Evolutionary conservation across 2,329 filamentous ascomycete genomes (phyloP).

Genomic region (Thermoascus crustaceus): DNA sequence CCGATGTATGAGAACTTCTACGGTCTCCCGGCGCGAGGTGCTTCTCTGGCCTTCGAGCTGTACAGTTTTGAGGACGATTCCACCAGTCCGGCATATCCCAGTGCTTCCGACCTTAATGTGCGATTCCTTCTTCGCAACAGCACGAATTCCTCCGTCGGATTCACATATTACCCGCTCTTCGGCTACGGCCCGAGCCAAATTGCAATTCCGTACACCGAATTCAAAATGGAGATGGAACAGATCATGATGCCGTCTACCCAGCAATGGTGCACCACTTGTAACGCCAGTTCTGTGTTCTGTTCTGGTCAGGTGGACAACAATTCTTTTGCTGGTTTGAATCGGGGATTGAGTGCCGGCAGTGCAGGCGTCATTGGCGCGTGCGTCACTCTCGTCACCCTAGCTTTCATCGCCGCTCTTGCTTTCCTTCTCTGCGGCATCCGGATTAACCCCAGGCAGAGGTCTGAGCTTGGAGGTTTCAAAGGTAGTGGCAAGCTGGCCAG

Average conservation of each 20-base stretch:
- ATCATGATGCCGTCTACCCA: conserved; percentile 37
- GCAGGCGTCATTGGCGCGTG: conserved; percentile 51
- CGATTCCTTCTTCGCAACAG: conserved; percentile 52
- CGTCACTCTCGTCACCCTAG: conserved; percentile 41
- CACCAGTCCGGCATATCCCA: conserved; percentile 32
- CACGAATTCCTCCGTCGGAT: conserved; percentile 29
- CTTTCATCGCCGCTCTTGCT: conserved; percentile 31
- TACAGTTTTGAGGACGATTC: conserved; percentile 34
- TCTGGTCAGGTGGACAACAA: conserved; percentile 36
- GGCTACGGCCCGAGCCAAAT: conserved; percentile 37
- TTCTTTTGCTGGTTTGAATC: too few relatives aligned
- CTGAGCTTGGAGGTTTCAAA: conserved; percentile 48
- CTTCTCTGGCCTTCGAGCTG: conserved; percentile 46
- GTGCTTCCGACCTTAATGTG: conserved; percentile 42
- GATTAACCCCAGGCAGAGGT: conserved; percentile 33
- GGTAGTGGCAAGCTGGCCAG: conserved; percentile 46
- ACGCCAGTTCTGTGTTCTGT: conserved; percentile 44
- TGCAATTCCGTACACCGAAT: conserved; percentile 45
- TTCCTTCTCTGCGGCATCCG: conserved; percentile 41
- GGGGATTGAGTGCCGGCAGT: conserved; percentile 35
- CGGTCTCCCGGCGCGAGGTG: conserved; percentile 41
- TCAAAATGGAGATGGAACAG: conserved; percentile 36
- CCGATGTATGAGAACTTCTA: conserved; percentile 37
- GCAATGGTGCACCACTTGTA: conserved; percentile 48
- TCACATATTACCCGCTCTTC: conserved; percentile 44